phyloP scores from a whole-genome alignment of 805 yeast genomes.

The Lachancea meyersii region DNA sequence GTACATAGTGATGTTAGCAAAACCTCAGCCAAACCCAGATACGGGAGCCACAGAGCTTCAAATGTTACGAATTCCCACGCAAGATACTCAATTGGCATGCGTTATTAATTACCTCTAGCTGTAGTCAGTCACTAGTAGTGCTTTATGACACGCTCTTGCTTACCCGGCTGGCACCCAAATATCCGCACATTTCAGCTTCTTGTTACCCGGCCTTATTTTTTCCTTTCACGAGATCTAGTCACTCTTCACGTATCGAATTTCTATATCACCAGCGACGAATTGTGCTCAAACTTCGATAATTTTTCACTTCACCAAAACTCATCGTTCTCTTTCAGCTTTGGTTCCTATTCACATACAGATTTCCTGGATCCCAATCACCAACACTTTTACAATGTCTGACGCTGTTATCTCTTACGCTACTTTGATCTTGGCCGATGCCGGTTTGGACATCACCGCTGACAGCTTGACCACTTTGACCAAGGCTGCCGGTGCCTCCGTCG shows the following conservation, averaged over 20 bases:
- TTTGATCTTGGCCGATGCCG: conserved; percentile 96
- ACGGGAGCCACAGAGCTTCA: no score
- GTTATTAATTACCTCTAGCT: no score
- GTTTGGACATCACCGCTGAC: conserved; percentile 83
- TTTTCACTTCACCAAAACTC: neutral
- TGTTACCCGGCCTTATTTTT: no score
- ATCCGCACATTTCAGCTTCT: no score
- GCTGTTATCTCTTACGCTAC: conserved; percentile 97
- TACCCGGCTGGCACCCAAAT: no score
- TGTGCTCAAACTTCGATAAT: neutral
- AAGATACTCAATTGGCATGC: no score
- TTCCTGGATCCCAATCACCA: neutral
- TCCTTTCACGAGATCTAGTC: no score
- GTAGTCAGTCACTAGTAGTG: no score
- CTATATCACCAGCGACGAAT: conserved; percentile 4
- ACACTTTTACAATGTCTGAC: conserved; percentile 65
- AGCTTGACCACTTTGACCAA: conserved; percentile 64
- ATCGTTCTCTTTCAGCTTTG: neutral
- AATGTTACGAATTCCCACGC: no score
- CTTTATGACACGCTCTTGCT: no score
- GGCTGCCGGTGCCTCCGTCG: conserved; percentile 77
- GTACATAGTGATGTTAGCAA: no score
- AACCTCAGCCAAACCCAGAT: no score
- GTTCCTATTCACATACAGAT: neutral
- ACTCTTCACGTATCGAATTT: neutral